Conservation (phyloP, 257 asterid genomes). For the Scutellaria galericulata region DNA sequence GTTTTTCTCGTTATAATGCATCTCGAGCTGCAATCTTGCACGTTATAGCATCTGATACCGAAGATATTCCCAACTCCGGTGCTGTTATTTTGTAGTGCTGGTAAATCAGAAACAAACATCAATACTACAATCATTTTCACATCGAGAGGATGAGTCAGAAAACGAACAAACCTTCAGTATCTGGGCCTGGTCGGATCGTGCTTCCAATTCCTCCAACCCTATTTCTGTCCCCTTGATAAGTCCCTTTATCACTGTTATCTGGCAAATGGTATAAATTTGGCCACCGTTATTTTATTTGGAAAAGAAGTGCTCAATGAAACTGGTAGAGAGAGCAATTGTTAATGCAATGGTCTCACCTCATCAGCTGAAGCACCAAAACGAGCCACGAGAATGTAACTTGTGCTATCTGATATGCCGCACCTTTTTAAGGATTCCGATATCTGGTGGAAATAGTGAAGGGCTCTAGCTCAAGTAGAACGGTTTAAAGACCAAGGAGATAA, state of each 20-base stretch:
- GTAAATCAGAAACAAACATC: conserved; percentile 29
- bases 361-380: conserved; percentile 77
- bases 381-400: conserved; percentile 83
- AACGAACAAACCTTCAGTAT: conserved; percentile 69
- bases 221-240: conserved; percentile 74
- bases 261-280: conserved; percentile 8
- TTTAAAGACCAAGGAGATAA: conserved; percentile 11
- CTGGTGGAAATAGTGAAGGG: conserved; percentile 39
- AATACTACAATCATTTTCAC: background rate
- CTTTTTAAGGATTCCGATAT: conserved; percentile 88
- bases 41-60: conserved; percentile 75
- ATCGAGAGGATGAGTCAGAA: background rate
- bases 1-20: conserved; percentile 55
- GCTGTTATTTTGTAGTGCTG: conserved; percentile 85
- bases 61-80: conserved; percentile 75
- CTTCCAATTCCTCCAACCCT: conserved; percentile 72
- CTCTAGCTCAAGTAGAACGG: conserved; percentile 9
- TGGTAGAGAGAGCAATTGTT: background rate
- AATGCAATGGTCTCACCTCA: conserved; percentile 56
- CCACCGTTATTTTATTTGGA: background rate
- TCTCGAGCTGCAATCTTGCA: conserved; percentile 91
- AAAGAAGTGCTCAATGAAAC: background rate
- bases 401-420: conserved; percentile 83
- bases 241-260: conserved; percentile 61
- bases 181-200: conserved; percentile 68